These are phyloP conservation scores for Pseudogymnoascus sp. DNA, from an alignment of 2,329 filamentous ascomycete species.

Conservation along the genomic window DNA sequence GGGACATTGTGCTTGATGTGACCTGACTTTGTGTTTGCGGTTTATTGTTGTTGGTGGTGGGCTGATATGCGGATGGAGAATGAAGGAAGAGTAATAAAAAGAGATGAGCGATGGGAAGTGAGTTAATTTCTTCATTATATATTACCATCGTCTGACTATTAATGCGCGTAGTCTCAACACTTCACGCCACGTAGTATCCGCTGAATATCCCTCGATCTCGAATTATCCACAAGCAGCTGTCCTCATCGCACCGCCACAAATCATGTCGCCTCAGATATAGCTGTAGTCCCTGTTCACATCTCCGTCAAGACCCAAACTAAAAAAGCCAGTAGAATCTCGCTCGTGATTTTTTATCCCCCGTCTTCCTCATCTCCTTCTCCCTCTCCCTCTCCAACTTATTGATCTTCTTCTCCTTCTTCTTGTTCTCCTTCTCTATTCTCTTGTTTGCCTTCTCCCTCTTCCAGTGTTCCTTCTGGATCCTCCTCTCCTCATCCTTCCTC, in stretches of 20 bases:
- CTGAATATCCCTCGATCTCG: background rate
- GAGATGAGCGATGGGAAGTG: background rate
- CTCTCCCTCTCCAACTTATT: constrained; percentile 14
- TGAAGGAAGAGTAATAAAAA: background rate
- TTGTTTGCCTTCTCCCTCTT: constrained; percentile 10
- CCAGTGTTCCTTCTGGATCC: background rate
- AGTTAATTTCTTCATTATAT: background rate
- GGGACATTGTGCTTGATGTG: no score
- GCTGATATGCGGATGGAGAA: background rate
- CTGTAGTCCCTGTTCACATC: background rate
- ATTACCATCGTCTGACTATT: background rate
- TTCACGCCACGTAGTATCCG: background rate
- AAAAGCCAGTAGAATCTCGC: background rate
- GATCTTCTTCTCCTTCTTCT: constrained; percentile 10
- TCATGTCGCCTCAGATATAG: background rate
- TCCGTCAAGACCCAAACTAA: background rate
- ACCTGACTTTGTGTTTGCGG: no score
- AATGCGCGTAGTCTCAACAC: background rate
- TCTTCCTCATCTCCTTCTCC: constrained; percentile 18
- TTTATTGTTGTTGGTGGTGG: no score
- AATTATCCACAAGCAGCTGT: background rate
- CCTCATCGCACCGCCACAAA: background rate
- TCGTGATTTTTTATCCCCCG: constrained; percentile 14
- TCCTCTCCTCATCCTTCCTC: background rate
- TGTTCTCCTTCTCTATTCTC: constrained; percentile 11